Evolutionary conservation across 805 yeast species (phyloP).

Genomic region (Zygoascus biomembranicola): DNA sequence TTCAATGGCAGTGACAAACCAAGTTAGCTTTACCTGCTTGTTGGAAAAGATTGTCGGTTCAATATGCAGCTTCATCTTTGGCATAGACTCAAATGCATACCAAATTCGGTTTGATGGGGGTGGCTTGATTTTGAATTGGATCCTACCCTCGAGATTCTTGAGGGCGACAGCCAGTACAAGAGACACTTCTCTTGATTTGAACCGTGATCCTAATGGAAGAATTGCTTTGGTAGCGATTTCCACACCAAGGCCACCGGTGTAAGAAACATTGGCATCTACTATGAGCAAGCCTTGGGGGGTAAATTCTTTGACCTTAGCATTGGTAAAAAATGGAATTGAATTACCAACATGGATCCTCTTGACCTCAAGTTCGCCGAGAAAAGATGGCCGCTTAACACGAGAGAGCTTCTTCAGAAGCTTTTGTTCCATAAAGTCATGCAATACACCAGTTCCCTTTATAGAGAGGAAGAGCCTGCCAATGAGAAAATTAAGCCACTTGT

Average conservation of each 20-base stretch:
- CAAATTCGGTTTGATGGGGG: constrained; percentile 89
- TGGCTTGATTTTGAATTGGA: constrained; percentile 64
- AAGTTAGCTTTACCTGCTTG: constrained; percentile 64
- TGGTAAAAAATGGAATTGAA: constrained; percentile 71
- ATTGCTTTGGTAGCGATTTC: constrained; percentile 76
- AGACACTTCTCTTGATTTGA: constrained; percentile 66
- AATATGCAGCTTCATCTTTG: constrained; percentile 61
- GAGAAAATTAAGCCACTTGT: constrained; percentile 87
- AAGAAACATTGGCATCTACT: constrained; percentile 52
- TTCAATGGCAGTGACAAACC: constrained; percentile 74
- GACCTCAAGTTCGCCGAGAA: constrained; percentile 73
- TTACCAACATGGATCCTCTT: constrained; percentile 66
- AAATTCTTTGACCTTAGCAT: constrained; percentile 58
- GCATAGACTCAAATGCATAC: constrained; percentile 81
- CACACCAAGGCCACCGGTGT: constrained; percentile 67
- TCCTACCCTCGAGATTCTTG: constrained; percentile 62
- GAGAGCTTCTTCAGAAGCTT: constrained; percentile 65
- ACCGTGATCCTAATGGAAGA: constrained; percentile 65
- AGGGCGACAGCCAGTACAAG: constrained; percentile 63
- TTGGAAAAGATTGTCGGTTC: constrained; percentile 84
- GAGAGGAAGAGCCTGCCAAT: constrained; percentile 76
- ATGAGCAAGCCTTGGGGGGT: constrained; percentile 74
- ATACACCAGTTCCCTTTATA: constrained; percentile 59
- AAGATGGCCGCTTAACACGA: constrained; percentile 79
- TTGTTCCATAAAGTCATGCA: constrained; percentile 48